Evolutionary conservation across 2,329 filamentous ascomycete genomes (phyloP), one percentile per base, ranked within the genome.

Genomic region (Fragosphaeria purpurea): DNA sequence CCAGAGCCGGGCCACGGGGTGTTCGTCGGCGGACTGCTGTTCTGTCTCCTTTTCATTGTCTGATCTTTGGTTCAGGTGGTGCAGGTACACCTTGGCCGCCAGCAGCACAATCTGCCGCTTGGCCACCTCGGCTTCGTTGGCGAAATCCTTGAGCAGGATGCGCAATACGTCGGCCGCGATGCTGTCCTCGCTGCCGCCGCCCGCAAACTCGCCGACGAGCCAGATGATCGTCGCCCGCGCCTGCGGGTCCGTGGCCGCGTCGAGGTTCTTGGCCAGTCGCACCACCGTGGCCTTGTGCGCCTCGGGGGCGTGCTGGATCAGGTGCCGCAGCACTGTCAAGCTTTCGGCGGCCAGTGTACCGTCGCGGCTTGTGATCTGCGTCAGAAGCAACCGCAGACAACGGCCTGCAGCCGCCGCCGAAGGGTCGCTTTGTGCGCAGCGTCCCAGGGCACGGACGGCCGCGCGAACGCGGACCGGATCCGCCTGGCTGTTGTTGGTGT

Each of bases 141-240:
- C 74, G 62, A 97, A 98, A 13, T 83, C 85, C 64, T 89, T 91
- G 37, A 56, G 47, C 35, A 98, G 70, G 42, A 97, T 91, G 7
- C 93, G 82, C 37, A 97, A 71, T 6, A 97, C 89, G 61, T 98
- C 93, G 0, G 91, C 83, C 0, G 93, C 93, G 54, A 98, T 91
- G 60, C 94, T 95, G 63, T 93, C 83, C 53, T 90, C 83, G 8
- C 83, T 79, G 50, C 88, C 81, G 3, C 85, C 67, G 0, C 88
- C 88, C 0, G 91, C 82, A 60, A 94, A 97, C 66, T 98, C 93
- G 44, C 93, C 93, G 0, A 97, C 90, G 1, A 98, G 79, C 93
- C 93, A 98, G 59, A 98, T 86, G 56, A 98, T 96, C 46, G 88
- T 95, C 4, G 93, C 93, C 57, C 93, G 79, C 4, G 93, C 93